Percentiles rank a stretch among this genome's conserved stretches.
These are phyloP conservation scores for Lolium multiflorum DNA, from an alignment of 176 grass and related monocot genomes.

Conservation along the genomic window DNA sequence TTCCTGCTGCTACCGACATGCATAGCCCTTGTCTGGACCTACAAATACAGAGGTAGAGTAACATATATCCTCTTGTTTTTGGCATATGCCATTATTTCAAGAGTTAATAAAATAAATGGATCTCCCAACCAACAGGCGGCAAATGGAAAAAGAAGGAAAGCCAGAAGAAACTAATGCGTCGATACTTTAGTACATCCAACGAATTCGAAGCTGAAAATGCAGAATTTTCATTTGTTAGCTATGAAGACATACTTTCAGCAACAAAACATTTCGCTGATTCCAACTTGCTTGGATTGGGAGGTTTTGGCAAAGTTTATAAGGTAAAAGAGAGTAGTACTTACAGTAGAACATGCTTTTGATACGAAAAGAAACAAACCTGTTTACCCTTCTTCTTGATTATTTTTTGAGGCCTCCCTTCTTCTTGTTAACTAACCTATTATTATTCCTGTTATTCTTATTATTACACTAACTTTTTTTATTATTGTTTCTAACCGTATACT, in stretches of 20 bases:
- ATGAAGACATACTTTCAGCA: slow-evolving; percentile 29
- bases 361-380: neutral
- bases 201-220: neutral
- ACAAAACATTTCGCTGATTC: slow-evolving; percentile 51
- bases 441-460: neutral
- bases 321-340: slow-evolving; percentile 22
- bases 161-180: neutral
- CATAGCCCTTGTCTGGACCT: neutral
- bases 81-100: neutral
- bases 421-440: neutral
- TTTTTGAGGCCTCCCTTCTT: no score
- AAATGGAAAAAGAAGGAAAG: slow-evolving; percentile 30
- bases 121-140: neutral
- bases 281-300: slow-evolving; percentile 56
- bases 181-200: slow-evolving; percentile 8
- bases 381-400: no score
- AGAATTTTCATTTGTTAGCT: slow-evolving; percentile 35
- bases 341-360: neutral
- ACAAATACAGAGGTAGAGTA: slow-evolving; percentile 34
- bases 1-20: neutral
- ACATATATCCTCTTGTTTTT: neutral
- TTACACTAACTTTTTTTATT: neutral
- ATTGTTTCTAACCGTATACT: neutral
- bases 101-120: neutral
- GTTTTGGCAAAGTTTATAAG: slow-evolving; percentile 64